A percentile compares a stretch with the other conserved stretches of the same genome.
phyloP scores from a whole-genome alignment of 148 eudicot genomes.

The Chenopodium berlandieri region DNA sequence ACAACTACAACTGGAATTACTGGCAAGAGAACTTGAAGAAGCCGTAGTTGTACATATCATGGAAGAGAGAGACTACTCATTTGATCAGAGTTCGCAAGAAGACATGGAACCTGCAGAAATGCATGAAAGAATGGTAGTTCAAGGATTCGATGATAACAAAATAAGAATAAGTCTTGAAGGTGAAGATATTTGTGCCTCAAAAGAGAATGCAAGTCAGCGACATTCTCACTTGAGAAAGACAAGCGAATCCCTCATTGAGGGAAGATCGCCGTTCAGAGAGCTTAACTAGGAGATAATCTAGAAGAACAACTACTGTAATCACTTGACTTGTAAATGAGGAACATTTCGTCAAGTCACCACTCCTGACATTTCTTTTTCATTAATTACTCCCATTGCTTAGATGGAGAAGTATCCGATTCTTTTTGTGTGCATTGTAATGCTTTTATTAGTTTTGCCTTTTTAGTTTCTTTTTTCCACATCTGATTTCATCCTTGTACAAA shows the following conservation, averaged over 20 bases:
- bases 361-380: slow-evolving; percentile 8
- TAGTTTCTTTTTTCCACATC: neutral
- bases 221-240: slow-evolving; percentile 34
- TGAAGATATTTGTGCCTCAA: slow-evolving; percentile 34
- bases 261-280: slow-evolving; percentile 71
- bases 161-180: slow-evolving; percentile 16
- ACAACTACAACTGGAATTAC: slow-evolving; percentile 19
- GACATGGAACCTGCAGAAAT: slow-evolving; percentile 36
- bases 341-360: slow-evolving; percentile 12
- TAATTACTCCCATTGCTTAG: neutral
- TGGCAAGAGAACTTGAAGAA: slow-evolving; percentile 35
- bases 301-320: neutral
- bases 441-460: neutral
- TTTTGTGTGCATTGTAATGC: slow-evolving; percentile 18
- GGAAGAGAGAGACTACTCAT: slow-evolving; percentile 19
- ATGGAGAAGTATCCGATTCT: slow-evolving; percentile 10
- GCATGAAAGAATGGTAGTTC: slow-evolving; percentile 39
- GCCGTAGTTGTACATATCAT: slow-evolving; percentile 27
- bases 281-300: slow-evolving; percentile 37
- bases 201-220: slow-evolving; percentile 47
- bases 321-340: slow-evolving; percentile 21
- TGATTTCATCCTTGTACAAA: slow-evolving; percentile 17
- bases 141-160: slow-evolving; percentile 18
- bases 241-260: slow-evolving; percentile 40
- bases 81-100: slow-evolving; percentile 23